Conservation (phyloP, 495 filamentous ascomycete genomes). For the Lasiosphaeria miniovina region DNA sequence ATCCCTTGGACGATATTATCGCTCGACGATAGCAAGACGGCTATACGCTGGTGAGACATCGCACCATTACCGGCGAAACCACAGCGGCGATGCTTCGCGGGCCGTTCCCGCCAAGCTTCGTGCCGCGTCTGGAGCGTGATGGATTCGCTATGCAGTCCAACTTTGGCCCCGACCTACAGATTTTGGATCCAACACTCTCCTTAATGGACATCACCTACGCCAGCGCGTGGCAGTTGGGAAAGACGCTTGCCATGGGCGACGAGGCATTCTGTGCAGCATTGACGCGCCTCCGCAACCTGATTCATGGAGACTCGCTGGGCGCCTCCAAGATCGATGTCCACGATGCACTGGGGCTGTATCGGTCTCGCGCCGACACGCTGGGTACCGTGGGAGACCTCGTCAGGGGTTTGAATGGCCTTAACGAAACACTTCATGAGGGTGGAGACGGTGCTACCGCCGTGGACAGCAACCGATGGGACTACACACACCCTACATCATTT, state of each 20-base stretch:
- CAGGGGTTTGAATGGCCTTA: neutral
- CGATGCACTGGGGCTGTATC: neutral
- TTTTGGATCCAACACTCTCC: slow-evolving; percentile 41
- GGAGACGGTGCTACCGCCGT: neutral
- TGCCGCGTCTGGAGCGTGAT: slow-evolving; percentile 18
- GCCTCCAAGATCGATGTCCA: slow-evolving; percentile 3
- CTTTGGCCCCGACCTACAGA: slow-evolving; percentile 36
- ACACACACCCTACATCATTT: no score
- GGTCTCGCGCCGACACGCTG: neutral
- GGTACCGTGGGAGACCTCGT: slow-evolving; percentile 1
- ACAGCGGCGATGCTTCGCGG: slow-evolving; percentile 43
- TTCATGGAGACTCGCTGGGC: slow-evolving; percentile 4
- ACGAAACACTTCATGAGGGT: neutral
- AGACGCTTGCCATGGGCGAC: slow-evolving; percentile 33
- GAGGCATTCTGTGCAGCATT: slow-evolving; percentile 27
- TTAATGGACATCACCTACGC: slow-evolving; percentile 51
- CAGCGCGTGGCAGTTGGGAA: slow-evolving; percentile 47
- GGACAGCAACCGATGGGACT: slow-evolving; percentile 2
- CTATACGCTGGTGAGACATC: slow-evolving; percentile 37
- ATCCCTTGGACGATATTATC: neutral
- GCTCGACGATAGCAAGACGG: slow-evolving; percentile 36
- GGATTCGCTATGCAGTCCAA: slow-evolving; percentile 30
- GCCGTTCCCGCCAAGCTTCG: slow-evolving; percentile 33
- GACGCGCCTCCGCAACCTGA: slow-evolving; percentile 20
- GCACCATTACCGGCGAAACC: slow-evolving; percentile 39